These are phyloP conservation scores for Neurospora terricola DNA, from an alignment of 495 filamentous ascomycete genomes.

Conservation along the genomic window DNA sequence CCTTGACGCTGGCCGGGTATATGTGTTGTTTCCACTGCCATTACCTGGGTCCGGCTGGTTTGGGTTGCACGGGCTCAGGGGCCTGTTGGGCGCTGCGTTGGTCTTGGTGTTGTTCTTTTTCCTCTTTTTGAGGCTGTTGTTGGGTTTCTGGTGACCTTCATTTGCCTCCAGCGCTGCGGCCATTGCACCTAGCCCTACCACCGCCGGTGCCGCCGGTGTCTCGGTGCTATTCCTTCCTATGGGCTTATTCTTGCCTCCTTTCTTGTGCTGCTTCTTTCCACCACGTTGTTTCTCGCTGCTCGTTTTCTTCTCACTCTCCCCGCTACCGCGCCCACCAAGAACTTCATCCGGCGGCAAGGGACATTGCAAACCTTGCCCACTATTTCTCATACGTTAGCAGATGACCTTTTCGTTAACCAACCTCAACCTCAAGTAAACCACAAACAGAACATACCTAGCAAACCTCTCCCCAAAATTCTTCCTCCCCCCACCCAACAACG, in stretches of 20 bases:
- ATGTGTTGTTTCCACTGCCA: not conserved
- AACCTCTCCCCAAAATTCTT: not conserved
- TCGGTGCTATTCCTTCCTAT: not conserved
- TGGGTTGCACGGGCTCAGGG: not conserved
- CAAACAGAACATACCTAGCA: not conserved
- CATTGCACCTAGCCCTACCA: not conserved
- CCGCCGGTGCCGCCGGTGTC: not conserved
- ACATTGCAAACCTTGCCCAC: not conserved
- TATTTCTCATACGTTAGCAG: not conserved
- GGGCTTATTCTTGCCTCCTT: not conserved
- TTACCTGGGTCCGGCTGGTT: conserved; percentile 1
- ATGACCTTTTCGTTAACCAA: too few relatives aligned
- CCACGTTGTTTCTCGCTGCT: not conserved
- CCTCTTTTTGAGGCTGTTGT: not conserved
- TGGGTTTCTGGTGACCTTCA: not conserved
- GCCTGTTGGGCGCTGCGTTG: not conserved
- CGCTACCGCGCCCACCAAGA: not conserved
- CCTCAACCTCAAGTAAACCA: too few relatives aligned
- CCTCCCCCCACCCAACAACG: not conserved
- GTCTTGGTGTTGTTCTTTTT: not conserved
- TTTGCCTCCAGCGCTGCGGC: not conserved
- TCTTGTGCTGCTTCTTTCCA: not conserved
- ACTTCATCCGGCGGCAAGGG: not conserved
- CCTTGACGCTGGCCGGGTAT: not conserved
- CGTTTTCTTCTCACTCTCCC: not conserved